Base-by-base conservation (phyloP, 1,284 basidiomycete species). In the Apiotrichum montevideense region DNA sequence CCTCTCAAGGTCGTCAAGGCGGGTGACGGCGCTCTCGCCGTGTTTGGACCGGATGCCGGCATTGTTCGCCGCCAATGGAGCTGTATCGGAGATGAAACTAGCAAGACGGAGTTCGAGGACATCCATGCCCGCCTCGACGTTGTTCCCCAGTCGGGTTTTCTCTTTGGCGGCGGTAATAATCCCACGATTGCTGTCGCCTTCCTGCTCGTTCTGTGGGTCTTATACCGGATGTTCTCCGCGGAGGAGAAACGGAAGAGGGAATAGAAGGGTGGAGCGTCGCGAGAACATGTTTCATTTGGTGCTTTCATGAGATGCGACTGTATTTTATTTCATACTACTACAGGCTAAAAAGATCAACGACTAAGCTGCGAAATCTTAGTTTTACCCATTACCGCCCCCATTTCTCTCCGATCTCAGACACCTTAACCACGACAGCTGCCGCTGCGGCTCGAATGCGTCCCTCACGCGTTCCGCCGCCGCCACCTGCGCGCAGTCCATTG, bases 391-490 rank as follows among this genome's bases (percentile, higher is more conserved):
- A 45, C n/a, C 41, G 42, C n/a, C 84, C 80, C 88, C 89, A 93
- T 68, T 79, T 83, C 46, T 84, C 84, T 8, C 82, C 82, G 6
- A 94, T 77, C 66, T 88, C 85, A 50, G 90, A 86, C 3, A 89
- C 81, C 68, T 89, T 88, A 34, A 95, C 77, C 39, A 92, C 73
- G 0, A 93, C 85, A 0, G 88, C 90, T 0, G 90, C 90, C 2
- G 86, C 84, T 0, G 84, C 84, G 51, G 85, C 82, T 50, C 81
- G 81, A 43, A 90, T 69, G 57, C 81, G 63, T 1, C 73, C 73
- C 48, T 74, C 75, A 11, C 62, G 56, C 33, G 49, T 68, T 0
- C 86, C 88, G n/a, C 87, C 87, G 5, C 85, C 87, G 42, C 79
- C 75, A 11, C 57, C 64, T 5, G 85, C 77, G 54, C 78, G 80